Evolutionary conservation across 257 asterid genomes (phyloP), one percentile per base, ranked within the genome.

Genomic region (Scutellaria baicalensis): DNA sequence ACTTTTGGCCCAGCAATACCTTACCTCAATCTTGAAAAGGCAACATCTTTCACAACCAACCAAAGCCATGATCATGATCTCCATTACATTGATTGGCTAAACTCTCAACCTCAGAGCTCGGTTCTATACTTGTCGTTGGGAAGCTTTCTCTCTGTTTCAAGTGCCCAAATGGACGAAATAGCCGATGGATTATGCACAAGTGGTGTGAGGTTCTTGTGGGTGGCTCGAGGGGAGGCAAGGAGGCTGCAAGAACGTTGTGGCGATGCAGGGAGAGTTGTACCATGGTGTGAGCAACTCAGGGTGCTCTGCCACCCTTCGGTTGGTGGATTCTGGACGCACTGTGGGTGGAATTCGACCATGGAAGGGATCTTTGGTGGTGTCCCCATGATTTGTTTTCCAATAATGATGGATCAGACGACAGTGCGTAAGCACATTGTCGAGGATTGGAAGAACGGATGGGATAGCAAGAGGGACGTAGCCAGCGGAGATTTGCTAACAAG

Each of bases 291-390:
- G 16, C 95, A 89, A 48, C 17, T 85, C 76, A 80, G 64, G 71
- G 90, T 87, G 65, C 68, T 89, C 60, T 66, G 81, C 54, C 92
- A 85, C 66, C 70, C 83, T 55, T 72, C 89, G 0, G 67, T 87
- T 1, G 92, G 92, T 0, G 96, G 95, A 14, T 89, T 89, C 54
- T 89, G 95, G 96, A 81, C 95, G 0, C 94, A 89, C 43, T 85
- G 96, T 6, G 96, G 96, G 6, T 89, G 92, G 89, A 89, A 82
- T 60, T 89, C 94, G 0, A 89, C 88, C 0, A 79, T 77, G 81
- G 96, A 85, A 65, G 83, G 81, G n/a, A 77, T 84, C 33, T 82
- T 77, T 71, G 77, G 78, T 4, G 95, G 90, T 3, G 78, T 80
- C n/a, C 92, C 95, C 1, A 75, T 84, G 31, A 88, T 89, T 33